These are phyloP conservation scores for Alternaria brassicae DNA, from an alignment of 2,329 filamentous ascomycete species.

Conservation along the genomic window DNA sequence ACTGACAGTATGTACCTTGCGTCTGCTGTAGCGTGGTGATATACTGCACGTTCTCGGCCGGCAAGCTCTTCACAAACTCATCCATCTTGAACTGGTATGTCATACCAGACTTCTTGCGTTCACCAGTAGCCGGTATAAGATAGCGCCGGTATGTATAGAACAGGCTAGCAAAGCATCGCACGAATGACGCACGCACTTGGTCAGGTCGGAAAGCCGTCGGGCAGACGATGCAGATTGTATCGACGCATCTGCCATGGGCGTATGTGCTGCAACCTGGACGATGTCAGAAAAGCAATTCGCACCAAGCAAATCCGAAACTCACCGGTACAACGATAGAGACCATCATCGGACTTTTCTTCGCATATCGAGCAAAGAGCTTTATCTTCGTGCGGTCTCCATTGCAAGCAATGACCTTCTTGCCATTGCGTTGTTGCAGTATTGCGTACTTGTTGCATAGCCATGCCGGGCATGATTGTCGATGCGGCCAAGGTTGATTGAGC, in stretches of 20 bases:
- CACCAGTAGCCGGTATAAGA: constrained; percentile 64
- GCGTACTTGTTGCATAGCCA: constrained; percentile 77
- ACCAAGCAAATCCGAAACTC: constrained; percentile 33
- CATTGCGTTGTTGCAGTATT: constrained; percentile 82
- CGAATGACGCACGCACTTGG: constrained; percentile 71
- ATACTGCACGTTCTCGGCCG: constrained; percentile 69
- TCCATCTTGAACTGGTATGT: constrained; percentile 72
- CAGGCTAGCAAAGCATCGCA: constrained; percentile 71
- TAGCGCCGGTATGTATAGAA: constrained; percentile 73
- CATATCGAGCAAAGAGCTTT: constrained; percentile 74
- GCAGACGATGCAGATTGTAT: constrained; percentile 69
- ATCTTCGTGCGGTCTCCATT: constrained; percentile 67
- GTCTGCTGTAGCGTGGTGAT: constrained; percentile 69
- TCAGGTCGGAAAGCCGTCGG: constrained; percentile 71
- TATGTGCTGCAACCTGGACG: constrained; percentile 61
- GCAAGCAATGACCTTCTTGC: constrained; percentile 85
- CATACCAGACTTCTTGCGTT: constrained; percentile 68
- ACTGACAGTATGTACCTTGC: constrained; percentile 56
- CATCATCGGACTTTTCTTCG: constrained; percentile 76
- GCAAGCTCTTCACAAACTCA: constrained; percentile 69
- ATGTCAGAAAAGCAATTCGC: constrained; percentile 28
- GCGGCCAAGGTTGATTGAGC: constrained; percentile 85
- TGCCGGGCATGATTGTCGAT: constrained; percentile 85
- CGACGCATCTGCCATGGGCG: constrained; percentile 66
- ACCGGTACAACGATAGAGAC: constrained; percentile 74